A percentile compares a stretch with the other conserved stretches of the same genome.
These are phyloP conservation scores for Coniophora puteana DNA, from an alignment of 1,284 basidiomycete species.

Conservation along the genomic window DNA sequence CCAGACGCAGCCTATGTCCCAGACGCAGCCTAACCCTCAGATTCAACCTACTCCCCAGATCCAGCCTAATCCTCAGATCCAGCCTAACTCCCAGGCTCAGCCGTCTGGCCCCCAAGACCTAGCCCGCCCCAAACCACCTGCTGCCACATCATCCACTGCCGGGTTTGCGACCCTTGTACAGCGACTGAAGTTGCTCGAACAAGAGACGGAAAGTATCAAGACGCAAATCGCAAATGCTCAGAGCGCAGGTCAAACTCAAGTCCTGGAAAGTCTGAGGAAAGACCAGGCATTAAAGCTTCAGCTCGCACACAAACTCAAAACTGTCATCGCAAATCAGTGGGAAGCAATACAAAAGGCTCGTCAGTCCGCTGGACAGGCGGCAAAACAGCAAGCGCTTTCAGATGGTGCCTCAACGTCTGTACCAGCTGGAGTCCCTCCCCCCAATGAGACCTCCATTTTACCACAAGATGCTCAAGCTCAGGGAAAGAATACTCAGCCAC, in stretches of 20 bases:
- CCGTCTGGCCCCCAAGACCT: slow-evolving; percentile 9
- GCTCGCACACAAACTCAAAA: slow-evolving; percentile 13
- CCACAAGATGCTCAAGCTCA: no score
- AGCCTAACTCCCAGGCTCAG: slow-evolving; percentile 7
- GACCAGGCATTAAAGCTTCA: slow-evolving; percentile 4
- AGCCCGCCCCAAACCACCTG: slow-evolving; percentile 8
- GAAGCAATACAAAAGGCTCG: slow-evolving; percentile 4
- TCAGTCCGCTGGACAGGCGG: slow-evolving; percentile 1
- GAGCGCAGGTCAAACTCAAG: slow-evolving; percentile 14
- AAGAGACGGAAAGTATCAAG: slow-evolving; percentile 9
- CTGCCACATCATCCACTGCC: neutral
- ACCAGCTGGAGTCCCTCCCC: neutral
- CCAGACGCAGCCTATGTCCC: no score
- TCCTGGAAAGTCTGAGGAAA: slow-evolving; percentile 12
- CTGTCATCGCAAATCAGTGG: slow-evolving; percentile 14
- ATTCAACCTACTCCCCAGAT: no score
- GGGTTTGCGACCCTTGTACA: slow-evolving; percentile 16
- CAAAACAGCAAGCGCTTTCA: no score
- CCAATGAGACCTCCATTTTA: no score
- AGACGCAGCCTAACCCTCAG: no score
- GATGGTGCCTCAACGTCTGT: neutral
- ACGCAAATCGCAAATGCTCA: slow-evolving; percentile 12
- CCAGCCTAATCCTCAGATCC: no score
- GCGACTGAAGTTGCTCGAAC: slow-evolving; percentile 19
- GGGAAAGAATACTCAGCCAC: slow-evolving; percentile 19